These are phyloP conservation scores for Gossypium bickii DNA, from an alignment of 345 rosid genomes.

Conservation along the genomic window DNA sequence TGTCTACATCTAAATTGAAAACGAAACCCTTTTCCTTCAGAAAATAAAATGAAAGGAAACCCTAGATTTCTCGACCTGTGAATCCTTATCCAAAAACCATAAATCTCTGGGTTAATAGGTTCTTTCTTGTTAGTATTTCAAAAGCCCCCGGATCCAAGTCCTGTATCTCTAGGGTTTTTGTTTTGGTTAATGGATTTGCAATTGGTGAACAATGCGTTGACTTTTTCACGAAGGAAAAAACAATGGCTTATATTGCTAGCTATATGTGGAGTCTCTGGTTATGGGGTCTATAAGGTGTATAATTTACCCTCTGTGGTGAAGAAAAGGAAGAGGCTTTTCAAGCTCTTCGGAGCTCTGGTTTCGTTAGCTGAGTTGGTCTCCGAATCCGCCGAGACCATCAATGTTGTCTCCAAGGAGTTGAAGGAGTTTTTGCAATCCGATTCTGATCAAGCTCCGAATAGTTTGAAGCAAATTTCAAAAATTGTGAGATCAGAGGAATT, in stretches of 20 bases:
- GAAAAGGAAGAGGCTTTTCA: slow-evolving; percentile 58
- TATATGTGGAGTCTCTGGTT: slow-evolving; percentile 56
- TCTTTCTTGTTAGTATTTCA: background rate
- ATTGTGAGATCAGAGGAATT: slow-evolving; percentile 60
- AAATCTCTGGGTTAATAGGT: background rate
- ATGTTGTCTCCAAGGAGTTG: slow-evolving; percentile 62
- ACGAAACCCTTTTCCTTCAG: too few species aligned
- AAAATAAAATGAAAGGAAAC: background rate
- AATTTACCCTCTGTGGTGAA: slow-evolving; percentile 53
- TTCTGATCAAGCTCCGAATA: slow-evolving; percentile 71
- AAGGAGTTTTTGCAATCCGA: slow-evolving; percentile 63
- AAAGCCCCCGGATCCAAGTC: background rate
- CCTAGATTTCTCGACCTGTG: slow-evolving; percentile 20
- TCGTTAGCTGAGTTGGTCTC: slow-evolving; percentile 65
- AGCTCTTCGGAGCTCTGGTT: slow-evolving; percentile 47
- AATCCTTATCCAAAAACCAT: background rate
- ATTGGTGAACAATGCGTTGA: slow-evolving; percentile 37
- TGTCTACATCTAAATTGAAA: background rate
- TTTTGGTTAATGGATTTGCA: slow-evolving; percentile 44
- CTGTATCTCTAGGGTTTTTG: slow-evolving; percentile 21
- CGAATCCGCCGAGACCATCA: slow-evolving; percentile 60
- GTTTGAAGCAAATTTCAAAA: slow-evolving; percentile 79
- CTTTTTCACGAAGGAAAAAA: slow-evolving; percentile 44
- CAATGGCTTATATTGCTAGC: slow-evolving; percentile 58
- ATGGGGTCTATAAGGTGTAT: slow-evolving; percentile 68